Evolutionary conservation across 176 grass and related monocot genomes (phyloP).

Genomic region (Avena atlantica): DNA sequence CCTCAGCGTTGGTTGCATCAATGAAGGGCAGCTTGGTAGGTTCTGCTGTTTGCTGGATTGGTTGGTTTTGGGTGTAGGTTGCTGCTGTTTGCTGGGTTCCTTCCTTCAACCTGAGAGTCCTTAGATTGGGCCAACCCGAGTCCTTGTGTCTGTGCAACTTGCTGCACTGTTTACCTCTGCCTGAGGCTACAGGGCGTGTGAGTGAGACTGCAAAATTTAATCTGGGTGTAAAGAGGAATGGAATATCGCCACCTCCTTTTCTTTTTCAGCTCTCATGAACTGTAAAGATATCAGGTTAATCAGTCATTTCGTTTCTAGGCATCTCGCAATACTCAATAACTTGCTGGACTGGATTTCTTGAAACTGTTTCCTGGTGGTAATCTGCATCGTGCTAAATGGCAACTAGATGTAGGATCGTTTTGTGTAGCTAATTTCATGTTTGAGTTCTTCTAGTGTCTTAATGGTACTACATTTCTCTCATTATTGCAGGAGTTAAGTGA

Average conservation of each 20-base stretch:
- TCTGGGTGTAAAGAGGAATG: background rate
- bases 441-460: background rate
- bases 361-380: background rate
- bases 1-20: background rate
- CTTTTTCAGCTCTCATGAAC: background rate
- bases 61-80: constrained; percentile 28
- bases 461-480: constrained; percentile 14
- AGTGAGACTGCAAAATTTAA: background rate
- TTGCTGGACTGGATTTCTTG: background rate
- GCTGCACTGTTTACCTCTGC: constrained; percentile 38
- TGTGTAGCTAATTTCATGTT: constrained; percentile 9
- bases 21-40: constrained; percentile 37
- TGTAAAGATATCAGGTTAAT: constrained; percentile 8
- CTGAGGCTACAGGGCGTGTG: constrained; percentile 35
- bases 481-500: constrained; percentile 46
- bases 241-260: background rate
- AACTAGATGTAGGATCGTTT: background rate
- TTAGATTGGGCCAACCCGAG: constrained; percentile 23
- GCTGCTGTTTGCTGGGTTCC: constrained; percentile 45
- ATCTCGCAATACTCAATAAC: background rate
- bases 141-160: constrained; percentile 29
- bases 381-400: background rate
- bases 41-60: background rate
- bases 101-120: constrained; percentile 39
- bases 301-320: background rate